Evolutionary conservation across 2,329 filamentous ascomycete species (phyloP).

Genomic region (Ploettnerulaceae sp.): DNA sequence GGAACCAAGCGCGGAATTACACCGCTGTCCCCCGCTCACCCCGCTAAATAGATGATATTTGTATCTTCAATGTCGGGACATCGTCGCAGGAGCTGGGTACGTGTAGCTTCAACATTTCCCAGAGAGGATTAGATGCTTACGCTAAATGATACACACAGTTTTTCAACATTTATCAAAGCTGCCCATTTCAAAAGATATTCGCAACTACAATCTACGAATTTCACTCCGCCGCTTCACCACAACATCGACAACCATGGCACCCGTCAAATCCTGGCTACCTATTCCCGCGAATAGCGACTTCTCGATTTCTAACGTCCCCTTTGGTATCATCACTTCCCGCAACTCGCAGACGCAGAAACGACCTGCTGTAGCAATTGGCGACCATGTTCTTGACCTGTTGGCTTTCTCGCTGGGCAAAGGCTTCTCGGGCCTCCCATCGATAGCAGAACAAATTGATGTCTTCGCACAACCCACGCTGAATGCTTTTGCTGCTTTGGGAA

Average conservation of each 20-base stretch:
- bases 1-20: not conserved
- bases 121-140: no score
- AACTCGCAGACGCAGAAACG: slow-evolving; percentile 43
- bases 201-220: slow-evolving; percentile 2
- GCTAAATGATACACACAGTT: no score
- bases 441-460: slow-evolving; percentile 51
- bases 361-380: slow-evolving; percentile 64
- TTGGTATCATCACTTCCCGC: slow-evolving; percentile 62
- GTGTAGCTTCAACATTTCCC: no score
- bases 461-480: slow-evolving; percentile 65
- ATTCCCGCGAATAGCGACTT: slow-evolving; percentile 42
- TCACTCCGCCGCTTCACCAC: not conserved
- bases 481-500: slow-evolving; percentile 67
- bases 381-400: slow-evolving; percentile 61
- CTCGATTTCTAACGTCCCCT: slow-evolving; percentile 70
- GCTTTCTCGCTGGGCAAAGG: slow-evolving; percentile 54
- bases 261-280: slow-evolving; percentile 31
- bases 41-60: no score
- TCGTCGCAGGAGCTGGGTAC: no score
- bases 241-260: slow-evolving; percentile 25
- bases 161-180: no score
- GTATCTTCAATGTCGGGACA: no score
- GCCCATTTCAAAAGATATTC: no score
- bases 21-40: not conserved
- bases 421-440: slow-evolving; percentile 50